Evolutionary conservation across 371 early-diverging fungal genomes (phyloP).

Genomic region (Mucor ambiguus): DNA sequence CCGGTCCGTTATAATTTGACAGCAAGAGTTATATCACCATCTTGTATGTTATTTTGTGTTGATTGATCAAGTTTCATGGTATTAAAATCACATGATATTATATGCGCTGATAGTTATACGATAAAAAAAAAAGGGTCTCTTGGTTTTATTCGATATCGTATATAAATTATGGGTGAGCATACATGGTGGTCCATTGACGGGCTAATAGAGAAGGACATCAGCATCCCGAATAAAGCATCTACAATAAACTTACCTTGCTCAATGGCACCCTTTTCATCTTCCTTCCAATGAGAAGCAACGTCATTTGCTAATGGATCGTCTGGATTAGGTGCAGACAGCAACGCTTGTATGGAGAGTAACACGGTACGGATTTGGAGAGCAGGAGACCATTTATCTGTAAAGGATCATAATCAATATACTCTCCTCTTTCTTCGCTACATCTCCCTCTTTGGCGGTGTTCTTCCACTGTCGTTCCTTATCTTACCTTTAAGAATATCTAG

Average conservation of each 20-base stretch:
- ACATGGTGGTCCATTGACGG: conserved; percentile 34
- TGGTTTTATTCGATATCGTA: background rate
- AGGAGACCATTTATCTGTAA: conserved; percentile 97
- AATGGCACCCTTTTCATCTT: conserved; percentile 92
- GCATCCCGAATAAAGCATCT: background rate
- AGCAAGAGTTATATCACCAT: background rate
- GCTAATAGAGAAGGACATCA: conserved; percentile 10
- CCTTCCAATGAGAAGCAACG: conserved; percentile 99
- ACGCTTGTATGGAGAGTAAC: conserved; percentile 97
- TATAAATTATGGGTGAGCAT: conserved; percentile 25
- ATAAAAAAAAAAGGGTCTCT: background rate
- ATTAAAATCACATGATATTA: background rate
- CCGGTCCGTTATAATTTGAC: background rate
- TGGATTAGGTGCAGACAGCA: conserved; percentile 98
- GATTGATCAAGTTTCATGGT: background rate
- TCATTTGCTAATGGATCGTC: conserved; percentile 98
- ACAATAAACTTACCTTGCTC: conserved; percentile 68
- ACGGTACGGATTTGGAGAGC: conserved; percentile 98
- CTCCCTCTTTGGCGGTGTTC: background rate
- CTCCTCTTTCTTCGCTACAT: background rate
- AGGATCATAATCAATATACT: background rate
- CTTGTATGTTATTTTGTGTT: background rate
- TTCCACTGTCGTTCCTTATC: background rate
- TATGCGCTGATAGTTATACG: background rate
- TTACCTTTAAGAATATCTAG: conserved; percentile 98